Evolutionary conservation across 768 basidiomycete genomes (phyloP).

Genomic region (Pholiota molesta): DNA sequence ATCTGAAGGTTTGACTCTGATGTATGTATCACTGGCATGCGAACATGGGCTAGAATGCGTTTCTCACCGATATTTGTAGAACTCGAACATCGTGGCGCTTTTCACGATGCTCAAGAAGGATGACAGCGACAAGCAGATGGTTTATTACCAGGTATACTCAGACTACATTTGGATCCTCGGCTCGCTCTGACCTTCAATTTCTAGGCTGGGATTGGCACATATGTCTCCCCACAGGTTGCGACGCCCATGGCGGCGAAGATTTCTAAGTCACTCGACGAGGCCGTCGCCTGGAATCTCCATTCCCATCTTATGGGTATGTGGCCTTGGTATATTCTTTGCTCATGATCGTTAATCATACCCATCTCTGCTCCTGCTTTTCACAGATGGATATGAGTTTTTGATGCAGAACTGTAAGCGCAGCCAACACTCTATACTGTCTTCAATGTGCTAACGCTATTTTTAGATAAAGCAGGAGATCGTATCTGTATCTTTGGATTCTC

Average conservation of each 20-base stretch:
- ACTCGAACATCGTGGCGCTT: slow-evolving; percentile 43
- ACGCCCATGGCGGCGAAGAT: slow-evolving; percentile 41
- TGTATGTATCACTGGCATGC: background rate
- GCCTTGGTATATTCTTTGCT: background rate
- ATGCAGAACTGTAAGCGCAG: slow-evolving; percentile 55
- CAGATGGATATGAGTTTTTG: slow-evolving; percentile 58
- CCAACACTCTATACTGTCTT: background rate
- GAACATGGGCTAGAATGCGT: background rate
- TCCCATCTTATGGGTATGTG: slow-evolving; percentile 52
- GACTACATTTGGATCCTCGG: background rate
- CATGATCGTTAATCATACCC: background rate
- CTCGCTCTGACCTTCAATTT: background rate
- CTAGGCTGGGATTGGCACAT: slow-evolving; percentile 58
- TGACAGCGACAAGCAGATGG: slow-evolving; percentile 34
- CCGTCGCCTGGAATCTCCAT: slow-evolving; percentile 50
- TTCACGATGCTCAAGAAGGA: slow-evolving; percentile 41
- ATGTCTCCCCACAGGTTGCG: slow-evolving; percentile 43
- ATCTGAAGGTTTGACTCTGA: background rate
- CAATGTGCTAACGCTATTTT: background rate
- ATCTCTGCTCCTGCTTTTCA: background rate
- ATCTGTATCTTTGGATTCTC: slow-evolving; percentile 68
- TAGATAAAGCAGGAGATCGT: slow-evolving; percentile 50
- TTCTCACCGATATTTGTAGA: slow-evolving; percentile 24
- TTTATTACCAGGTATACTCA: slow-evolving; percentile 36
- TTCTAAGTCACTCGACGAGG: slow-evolving; percentile 42